Base-by-base conservation (phyloP, 225 moss, liverwort and hornwort species). In the Ulota crispa region DNA sequence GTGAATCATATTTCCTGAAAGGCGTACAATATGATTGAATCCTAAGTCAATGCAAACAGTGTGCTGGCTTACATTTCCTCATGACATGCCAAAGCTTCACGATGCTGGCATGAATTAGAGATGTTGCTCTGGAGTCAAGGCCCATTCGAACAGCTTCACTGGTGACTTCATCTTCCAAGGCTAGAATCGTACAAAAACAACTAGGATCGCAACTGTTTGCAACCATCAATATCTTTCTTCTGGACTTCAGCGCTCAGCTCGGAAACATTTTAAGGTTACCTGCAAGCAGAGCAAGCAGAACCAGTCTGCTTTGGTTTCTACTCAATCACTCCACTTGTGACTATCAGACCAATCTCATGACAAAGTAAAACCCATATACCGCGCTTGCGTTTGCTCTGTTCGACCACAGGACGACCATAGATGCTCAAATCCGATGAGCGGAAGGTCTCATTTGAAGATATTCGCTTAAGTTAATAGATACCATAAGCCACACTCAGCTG, bases 211-310 rank as follows among this genome's bases (percentile, higher is more conserved):
- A 56, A 14, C 20, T 68, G n/a, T 24, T 34, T 50, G 64, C 30
- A 85, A 81, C 23, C 66, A 50, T 64, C 75, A 50, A 42, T n/a
- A 50, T 50, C 79, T 70, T 75, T 64, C 37, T 73, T 62, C 68
- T 37, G n/a, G 57, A 75, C 54, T 68, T 43, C 78, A 77, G 56
- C 71, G 9, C 41, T 75, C 5, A 50, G 21, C 26, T 10, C 16
- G 5, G 2, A 31, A 45, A 64, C 12, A 64, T 21, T 9, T 10
- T 55, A 70, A 34, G 55, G 68, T 20, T 41, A 41, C 43, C 39
- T 65, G 66, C 50, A 11, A 81, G 13, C 16, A 47, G 47, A 47
- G 47, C 47, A 47, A 64, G 23, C 34, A 64, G 9, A 47, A 64
- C 27, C 34, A 64, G 9, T 5, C 15, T 52, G 14, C 45, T 70